Evolutionary conservation across 305 asterid species (phyloP).

Genomic region (Fraxinus paxiana): DNA sequence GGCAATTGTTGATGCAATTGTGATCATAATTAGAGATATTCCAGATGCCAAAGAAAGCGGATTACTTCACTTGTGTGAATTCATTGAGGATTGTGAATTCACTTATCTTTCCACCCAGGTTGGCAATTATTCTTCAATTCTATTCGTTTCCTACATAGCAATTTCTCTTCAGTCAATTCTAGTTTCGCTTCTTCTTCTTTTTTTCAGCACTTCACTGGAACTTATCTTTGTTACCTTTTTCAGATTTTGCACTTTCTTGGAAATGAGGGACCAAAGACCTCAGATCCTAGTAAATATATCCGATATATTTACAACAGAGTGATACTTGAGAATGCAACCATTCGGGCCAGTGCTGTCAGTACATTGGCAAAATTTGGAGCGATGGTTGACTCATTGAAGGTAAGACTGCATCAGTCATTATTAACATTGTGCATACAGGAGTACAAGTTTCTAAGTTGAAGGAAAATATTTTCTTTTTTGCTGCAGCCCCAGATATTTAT

Average conservation of each 20-base stretch:
- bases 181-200: not conserved
- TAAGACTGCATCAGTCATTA: conserved; percentile 29
- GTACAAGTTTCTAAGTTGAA: conserved; percentile 13
- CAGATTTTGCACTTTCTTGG: conserved; percentile 96
- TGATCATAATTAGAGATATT: conserved; percentile 90
- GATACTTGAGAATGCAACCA: conserved; percentile 90
- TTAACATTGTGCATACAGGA: not conserved
- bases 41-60: conserved; percentile 99
- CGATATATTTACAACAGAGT: conserved; percentile 85
- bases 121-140: conserved; percentile 5
- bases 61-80: conserved; percentile 90
- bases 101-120: conserved; percentile 99
- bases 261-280: conserved; percentile 91
- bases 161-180: conserved; percentile 3
- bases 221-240: conserved; percentile 17
- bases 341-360: conserved; percentile 88
- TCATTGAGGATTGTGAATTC: conserved; percentile 69
- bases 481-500: conserved; percentile 83
- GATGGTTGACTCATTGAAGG: conserved; percentile 78
- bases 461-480: conserved; percentile 13
- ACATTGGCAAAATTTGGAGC: conserved; percentile 94
- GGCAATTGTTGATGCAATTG: conserved; percentile 96
- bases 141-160: not conserved
- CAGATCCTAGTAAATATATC: conserved; percentile 83
- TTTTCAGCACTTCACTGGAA: conserved; percentile 1